Evolutionary conservation across 805 yeast species (phyloP).

Genomic region (Debaryomyces tyrocola): DNA sequence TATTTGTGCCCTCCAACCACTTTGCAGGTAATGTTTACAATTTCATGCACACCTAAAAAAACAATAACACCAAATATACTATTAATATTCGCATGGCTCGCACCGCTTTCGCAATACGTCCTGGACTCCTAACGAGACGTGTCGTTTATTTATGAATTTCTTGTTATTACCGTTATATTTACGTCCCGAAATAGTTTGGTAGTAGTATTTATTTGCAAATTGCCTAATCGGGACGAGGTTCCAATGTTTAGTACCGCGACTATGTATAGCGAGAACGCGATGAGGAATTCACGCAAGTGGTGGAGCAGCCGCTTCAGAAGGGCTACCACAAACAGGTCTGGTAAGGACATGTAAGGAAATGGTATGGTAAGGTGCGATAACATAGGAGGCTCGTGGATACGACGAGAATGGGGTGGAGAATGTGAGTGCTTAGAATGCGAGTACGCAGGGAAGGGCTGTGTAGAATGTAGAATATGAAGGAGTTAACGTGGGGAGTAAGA

Average conservation of each 20-base stretch:
- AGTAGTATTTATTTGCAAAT: neutral
- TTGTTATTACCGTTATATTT: neutral
- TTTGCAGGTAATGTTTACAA: neutral
- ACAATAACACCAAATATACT: neutral
- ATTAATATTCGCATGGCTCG: too few relatives aligned
- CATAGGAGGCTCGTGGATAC: too few relatives aligned
- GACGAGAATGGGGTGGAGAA: too few relatives aligned
- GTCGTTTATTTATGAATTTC: conserved; percentile 1
- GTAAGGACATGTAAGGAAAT: too few relatives aligned
- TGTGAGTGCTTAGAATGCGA: too few relatives aligned
- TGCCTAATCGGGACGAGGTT: neutral
- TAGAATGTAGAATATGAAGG: too few relatives aligned
- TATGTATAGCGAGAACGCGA: neutral
- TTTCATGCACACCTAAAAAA: neutral
- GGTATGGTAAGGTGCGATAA: too few relatives aligned
- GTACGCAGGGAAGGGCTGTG: too few relatives aligned
- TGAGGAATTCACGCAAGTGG: neutral
- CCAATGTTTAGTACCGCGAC: conserved; percentile 1
- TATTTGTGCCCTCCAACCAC: neutral
- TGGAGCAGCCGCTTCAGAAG: too few relatives aligned
- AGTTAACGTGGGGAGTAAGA: too few relatives aligned
- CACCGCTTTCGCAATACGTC: too few relatives aligned
- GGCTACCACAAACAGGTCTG: too few relatives aligned
- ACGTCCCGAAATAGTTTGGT: neutral
- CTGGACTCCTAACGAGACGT: neutral